Conservation (phyloP, 1,284 basidiomycete species). For the Apiotrichum veenhuisii region DNA sequence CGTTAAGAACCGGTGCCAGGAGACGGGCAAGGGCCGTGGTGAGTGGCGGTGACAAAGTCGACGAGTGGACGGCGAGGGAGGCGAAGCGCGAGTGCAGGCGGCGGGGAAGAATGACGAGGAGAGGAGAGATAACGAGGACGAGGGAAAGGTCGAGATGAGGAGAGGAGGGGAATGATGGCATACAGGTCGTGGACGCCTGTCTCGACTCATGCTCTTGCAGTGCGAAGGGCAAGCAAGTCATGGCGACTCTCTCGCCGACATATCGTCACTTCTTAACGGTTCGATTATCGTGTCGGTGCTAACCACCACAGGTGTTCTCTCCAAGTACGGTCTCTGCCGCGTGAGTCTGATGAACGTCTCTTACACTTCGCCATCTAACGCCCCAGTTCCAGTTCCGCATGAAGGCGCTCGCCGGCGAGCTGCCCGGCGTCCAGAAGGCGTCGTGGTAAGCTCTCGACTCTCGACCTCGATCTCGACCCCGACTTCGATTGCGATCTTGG, state of each 20-base stretch:
- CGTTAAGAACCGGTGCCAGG: constrained; percentile 82
- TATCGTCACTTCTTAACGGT: too few species aligned
- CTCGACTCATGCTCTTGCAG: too few species aligned
- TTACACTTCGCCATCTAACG: background rate
- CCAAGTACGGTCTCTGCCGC: constrained; percentile 80
- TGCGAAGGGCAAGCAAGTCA: background rate
- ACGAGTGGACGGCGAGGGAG: too few species aligned
- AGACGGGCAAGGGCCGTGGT: constrained; percentile 76
- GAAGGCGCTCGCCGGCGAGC: constrained; percentile 70
- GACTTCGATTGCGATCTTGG: background rate
- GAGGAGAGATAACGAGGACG: background rate
- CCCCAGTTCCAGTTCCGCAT: constrained; percentile 80
- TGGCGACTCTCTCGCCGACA: too few species aligned
- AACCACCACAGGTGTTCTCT: constrained; percentile 59
- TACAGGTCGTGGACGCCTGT: too few species aligned
- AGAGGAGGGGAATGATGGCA: too few species aligned
- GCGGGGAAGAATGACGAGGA: background rate
- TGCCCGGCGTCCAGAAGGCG: constrained; percentile 83
- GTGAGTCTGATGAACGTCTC: constrained; percentile 56
- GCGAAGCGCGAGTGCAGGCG: too few species aligned
- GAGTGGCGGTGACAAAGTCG: constrained; percentile 17
- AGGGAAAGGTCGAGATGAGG: too few species aligned
- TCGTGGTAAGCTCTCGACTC: constrained; percentile 64
- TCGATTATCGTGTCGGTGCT: background rate
- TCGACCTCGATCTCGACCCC: background rate